Evolutionary conservation across 805 yeast species (phyloP).

Genomic region (Teunomyces stri): DNA sequence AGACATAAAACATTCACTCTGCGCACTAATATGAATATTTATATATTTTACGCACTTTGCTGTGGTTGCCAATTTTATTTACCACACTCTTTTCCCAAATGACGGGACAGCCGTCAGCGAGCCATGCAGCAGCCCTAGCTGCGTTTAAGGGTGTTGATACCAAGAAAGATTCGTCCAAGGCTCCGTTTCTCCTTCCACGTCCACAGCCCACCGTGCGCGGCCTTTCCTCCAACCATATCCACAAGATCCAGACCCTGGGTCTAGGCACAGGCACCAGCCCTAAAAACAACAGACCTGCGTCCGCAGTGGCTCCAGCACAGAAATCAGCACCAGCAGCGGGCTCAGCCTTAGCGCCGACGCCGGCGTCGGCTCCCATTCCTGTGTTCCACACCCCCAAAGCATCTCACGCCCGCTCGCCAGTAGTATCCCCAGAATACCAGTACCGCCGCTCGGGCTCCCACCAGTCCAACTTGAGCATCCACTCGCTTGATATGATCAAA

Average conservation of each 20-base stretch:
- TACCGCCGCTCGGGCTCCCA: constrained; percentile 1
- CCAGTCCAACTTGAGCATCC: constrained; percentile 4
- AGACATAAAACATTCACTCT: neutral
- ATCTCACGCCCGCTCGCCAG: neutral
- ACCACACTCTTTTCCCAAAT: too few species aligned
- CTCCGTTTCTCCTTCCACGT: constrained; percentile 1
- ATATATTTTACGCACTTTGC: too few species aligned
- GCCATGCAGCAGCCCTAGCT: constrained; percentile 45
- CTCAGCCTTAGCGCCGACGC: neutral
- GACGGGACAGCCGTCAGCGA: constrained; percentile 19
- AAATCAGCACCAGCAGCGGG: neutral
- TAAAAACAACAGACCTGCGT: neutral
- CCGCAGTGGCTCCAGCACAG: neutral
- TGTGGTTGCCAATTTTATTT: too few species aligned
- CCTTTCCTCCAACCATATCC: constrained; percentile 2
- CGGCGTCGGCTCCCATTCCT: too few species aligned
- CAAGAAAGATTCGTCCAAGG: constrained; percentile 4
- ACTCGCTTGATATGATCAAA: constrained; percentile 21
- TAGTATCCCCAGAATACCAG: neutral
- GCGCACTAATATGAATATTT: too few species aligned
- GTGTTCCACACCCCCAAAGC: neutral
- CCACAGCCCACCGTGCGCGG: constrained; percentile 4
- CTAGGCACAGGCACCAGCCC: neutral
- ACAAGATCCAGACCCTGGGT: constrained; percentile 5
- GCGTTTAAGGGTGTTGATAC: constrained; percentile 32